Base-by-base conservation (phyloP, 1,284 basidiomycete genomes). In the Tremellales sp. region DNA sequence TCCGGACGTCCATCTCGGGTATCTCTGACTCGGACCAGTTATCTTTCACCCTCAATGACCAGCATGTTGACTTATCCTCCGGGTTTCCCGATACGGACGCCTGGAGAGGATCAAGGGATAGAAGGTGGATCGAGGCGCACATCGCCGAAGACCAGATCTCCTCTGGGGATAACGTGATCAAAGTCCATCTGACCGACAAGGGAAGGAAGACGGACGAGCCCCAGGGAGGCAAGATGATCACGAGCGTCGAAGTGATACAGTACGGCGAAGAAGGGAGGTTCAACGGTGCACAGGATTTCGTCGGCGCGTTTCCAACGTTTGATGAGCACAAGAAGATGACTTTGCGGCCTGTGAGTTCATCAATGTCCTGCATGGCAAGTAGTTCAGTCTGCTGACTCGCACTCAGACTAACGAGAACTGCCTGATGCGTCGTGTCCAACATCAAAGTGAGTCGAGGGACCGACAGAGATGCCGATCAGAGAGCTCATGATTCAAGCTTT, bases 1-100 rank as follows among this genome's bases (percentile, higher is more conserved):
- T 90, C 26, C 79, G 83, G 40, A 84, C 87, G 62, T 89, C 87
- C 2, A 73, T 91, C 1, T 86, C 86, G 3, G 86, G 85, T 3
- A 70, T 90, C n/a, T 84, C 86, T 0, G 65, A 73, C 3, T 69
- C 73, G 13, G 65, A 68, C 3, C 82, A 87, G 58, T 68, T 90
- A 17, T 68, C 57, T 1, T 78, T 90, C 1, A 75, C 75, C 41
- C 70, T 90, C 7, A 86, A 89, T 59, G 15, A 21, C 4, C 23
- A 43, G 0, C n/a, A 42, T 11, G 12, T 71, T 0, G 51, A 71
- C 79, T 2, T 65, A 61, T 12, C 56, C 2, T 12, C 46, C 17
- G 46, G 43, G 12, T 60, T 74, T 51, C 54, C 56, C 6, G 3
- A 42, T 36, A 40, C 50, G 0, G n/a, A 15, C 2, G 48, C 40